A percentile compares a stretch with the other conserved stretches of the same genome.
Evolutionary conservation across 306 rosid species (phyloP).

Genomic region (Rubus idaeus): DNA sequence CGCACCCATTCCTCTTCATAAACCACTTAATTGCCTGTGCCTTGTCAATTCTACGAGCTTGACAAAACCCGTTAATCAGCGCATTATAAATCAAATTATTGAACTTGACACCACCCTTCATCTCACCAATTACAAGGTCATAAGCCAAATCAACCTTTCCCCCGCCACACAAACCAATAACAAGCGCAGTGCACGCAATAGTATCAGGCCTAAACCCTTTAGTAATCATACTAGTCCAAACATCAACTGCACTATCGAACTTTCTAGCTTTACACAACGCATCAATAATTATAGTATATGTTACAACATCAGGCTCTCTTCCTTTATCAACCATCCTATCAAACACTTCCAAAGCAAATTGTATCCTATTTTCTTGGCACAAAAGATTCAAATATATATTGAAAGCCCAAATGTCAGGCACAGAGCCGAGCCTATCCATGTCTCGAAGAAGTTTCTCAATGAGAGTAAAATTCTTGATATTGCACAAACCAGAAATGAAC

Average conservation of each 20-base stretch:
- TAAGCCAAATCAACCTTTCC: slow-evolving; percentile 86
- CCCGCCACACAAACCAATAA: slow-evolving; percentile 72
- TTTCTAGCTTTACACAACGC: slow-evolving; percentile 64
- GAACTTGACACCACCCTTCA: slow-evolving; percentile 54
- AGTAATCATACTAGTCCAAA: slow-evolving; percentile 59
- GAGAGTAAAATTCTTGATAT: slow-evolving; percentile 43
- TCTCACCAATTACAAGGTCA: slow-evolving; percentile 61
- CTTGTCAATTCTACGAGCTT: slow-evolving; percentile 61
- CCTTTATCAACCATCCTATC: slow-evolving; percentile 51
- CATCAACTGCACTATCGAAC: slow-evolving; percentile 46
- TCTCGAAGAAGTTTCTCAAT: slow-evolving; percentile 60
- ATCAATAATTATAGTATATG: slow-evolving; percentile 58
- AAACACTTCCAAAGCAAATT: slow-evolving; percentile 50
- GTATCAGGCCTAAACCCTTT: slow-evolving; percentile 63
- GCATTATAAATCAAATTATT: slow-evolving; percentile 60
- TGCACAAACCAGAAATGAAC: slow-evolving; percentile 78
- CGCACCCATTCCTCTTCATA: slow-evolving; percentile 67
- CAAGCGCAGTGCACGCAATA: slow-evolving; percentile 62
- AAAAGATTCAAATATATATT: slow-evolving; percentile 68
- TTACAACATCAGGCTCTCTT: slow-evolving; percentile 65
- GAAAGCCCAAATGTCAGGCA: slow-evolving; percentile 89
- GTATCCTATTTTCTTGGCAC: slow-evolving; percentile 49
- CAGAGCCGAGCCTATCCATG: slow-evolving; percentile 55
- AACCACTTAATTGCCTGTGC: slow-evolving; percentile 63
- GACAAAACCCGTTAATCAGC: slow-evolving; percentile 76